Evolutionary conservation across 768 basidiomycete genomes (phyloP).

Genomic region (Suillus subaureus): DNA sequence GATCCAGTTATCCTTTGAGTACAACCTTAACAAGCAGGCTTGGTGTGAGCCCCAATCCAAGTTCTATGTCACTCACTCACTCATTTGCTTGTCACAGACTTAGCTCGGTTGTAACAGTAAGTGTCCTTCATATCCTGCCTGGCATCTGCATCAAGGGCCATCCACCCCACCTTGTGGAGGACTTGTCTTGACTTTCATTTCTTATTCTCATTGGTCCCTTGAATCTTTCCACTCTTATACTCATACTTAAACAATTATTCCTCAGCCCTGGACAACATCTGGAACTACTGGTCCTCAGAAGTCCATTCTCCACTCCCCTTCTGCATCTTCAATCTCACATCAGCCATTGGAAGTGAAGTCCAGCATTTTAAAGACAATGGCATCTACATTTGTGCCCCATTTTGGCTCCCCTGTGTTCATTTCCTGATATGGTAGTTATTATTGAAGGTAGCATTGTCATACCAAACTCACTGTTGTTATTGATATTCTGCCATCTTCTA

Average conservation of each 20-base stretch:
- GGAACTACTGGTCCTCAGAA: background rate
- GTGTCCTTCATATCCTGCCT: background rate
- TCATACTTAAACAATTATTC: background rate
- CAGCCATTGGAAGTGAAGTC: background rate
- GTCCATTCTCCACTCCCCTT: background rate
- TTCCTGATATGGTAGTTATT: background rate
- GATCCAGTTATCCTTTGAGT: too few relatives aligned
- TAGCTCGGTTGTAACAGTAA: too few relatives aligned
- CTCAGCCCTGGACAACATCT: background rate
- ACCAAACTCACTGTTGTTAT: too few relatives aligned
- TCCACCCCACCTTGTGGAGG: background rate
- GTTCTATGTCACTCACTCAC: too few relatives aligned
- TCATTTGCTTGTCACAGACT: too few relatives aligned
- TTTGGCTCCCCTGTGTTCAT: background rate
- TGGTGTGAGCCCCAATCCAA: too few relatives aligned
- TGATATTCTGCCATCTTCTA: too few relatives aligned
- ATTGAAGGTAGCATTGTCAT: background rate
- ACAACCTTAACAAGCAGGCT: too few relatives aligned
- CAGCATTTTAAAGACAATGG: background rate
- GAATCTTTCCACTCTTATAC: background rate
- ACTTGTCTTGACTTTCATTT: background rate
- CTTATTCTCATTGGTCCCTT: background rate
- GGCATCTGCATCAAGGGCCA: background rate
- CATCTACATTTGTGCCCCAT: background rate
- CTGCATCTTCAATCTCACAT: too few relatives aligned